Base-by-base conservation (phyloP, 805 yeast genomes). In the Cyberlindnera euphorbiiphila region DNA sequence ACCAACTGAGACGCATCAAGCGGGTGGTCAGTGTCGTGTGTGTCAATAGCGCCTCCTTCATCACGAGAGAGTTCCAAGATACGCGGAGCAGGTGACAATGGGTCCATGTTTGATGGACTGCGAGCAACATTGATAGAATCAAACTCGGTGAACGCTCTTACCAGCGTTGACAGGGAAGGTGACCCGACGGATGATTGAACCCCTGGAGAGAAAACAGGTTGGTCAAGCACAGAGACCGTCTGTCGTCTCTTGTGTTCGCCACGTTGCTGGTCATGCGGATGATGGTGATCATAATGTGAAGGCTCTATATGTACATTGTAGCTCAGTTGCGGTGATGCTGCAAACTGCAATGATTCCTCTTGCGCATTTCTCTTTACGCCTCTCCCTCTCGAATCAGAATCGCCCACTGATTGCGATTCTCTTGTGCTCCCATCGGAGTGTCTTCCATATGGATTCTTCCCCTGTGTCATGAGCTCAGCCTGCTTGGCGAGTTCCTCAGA, bases 401-500 rank as follows among this genome's bases (percentile, higher is more conserved):
- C 23, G 5, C 30, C 11, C 9, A 19, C 2, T 14, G 30, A 10
- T 9, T 13, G n/a, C 10, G 27, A 9, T 12, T 17, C 14, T 21
- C 15, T 5, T 18, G 33, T 19, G 15, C 18, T 19, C 12, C 18
- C 13, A 29, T n/a, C n/a, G n/a, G 27, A 9, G 9, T 16, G 11
- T 23, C 31, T 39, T 4, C 43, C 36, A 25, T 59, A 64, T 0
- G 81, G 81, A 36, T 72, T 74, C 27, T 68, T 60, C 0, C 81
- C 81, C 44, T 65, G 42, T 4, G 37, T 33, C 40, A 51, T 47
- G n/a, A 49, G 36, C 17, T 43, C 43, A 1, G 41, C n/a, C 25
- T 50, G 50, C 6, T 34, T 27, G 4, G 76, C 72, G 22, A 77
- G 67, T 35, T 74, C 77, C 36, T 63, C 59, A 5, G 74, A 60